A percentile compares a stretch with the other conserved stretches of the same genome.
Conservation (phyloP, 2,329 filamentous ascomycete genomes). For the Fusarium equiseti region DNA sequence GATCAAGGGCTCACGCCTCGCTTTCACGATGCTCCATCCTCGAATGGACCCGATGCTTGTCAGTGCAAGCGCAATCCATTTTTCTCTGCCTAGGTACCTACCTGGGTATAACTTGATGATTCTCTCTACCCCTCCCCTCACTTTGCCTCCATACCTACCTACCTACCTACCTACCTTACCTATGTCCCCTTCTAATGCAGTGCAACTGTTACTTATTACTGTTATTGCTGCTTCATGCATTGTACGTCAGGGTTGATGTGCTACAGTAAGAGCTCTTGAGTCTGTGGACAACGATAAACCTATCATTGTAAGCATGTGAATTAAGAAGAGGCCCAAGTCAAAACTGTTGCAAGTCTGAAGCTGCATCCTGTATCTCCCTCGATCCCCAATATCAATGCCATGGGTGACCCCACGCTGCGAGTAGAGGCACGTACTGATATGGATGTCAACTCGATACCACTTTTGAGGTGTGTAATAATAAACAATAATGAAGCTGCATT, state of each 20-base stretch:
- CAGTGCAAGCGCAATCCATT: constrained; percentile 22
- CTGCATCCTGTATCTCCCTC: constrained; percentile 24
- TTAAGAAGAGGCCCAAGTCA: constrained; percentile 39
- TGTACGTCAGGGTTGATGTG: constrained; percentile 37
- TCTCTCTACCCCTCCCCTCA: constrained; percentile 33
- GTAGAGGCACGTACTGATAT: constrained; percentile 39
- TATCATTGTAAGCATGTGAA: constrained; percentile 50
- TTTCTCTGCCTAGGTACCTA: background rate
- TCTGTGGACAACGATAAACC: constrained; percentile 45
- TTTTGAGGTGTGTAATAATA: constrained; percentile 15
- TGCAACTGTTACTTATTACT: constrained; percentile 13
- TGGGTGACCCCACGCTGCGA: constrained; percentile 41
- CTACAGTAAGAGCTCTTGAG: constrained; percentile 29
- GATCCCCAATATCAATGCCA: constrained; percentile 9
- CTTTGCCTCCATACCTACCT: background rate
- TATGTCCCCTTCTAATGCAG: constrained; percentile 8
- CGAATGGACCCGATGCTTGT: constrained; percentile 19
- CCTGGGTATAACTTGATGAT: background rate
- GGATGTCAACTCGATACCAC: constrained; percentile 38
- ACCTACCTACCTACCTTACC: constrained; percentile 1
- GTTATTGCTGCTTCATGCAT: constrained; percentile 30
- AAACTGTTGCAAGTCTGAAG: constrained; percentile 33
- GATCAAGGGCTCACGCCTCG: constrained; percentile 31
- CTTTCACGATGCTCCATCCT: constrained; percentile 28
- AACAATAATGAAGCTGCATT: constrained; percentile 19